phyloP scores from a whole-genome alignment of 768 basidiomycete species.

The Epithele typhae region DNA sequence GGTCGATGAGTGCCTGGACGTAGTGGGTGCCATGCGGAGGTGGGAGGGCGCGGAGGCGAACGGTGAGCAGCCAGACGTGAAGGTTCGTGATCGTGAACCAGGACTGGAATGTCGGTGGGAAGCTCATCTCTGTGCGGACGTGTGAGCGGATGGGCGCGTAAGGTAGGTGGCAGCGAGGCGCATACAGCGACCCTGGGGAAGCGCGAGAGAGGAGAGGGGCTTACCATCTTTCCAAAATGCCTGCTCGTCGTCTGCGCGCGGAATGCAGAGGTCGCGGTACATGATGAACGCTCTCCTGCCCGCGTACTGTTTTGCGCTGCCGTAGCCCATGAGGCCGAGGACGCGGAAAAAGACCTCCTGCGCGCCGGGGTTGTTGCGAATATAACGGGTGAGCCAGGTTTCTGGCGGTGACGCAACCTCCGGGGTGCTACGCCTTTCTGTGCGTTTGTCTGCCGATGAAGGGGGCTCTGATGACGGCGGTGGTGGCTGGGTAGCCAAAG shows the following conservation, averaged over 20 bases:
- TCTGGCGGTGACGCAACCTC: slow-evolving; percentile 4
- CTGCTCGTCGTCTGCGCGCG: slow-evolving; percentile 53
- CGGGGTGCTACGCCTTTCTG: not conserved
- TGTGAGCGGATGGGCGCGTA: too few relatives aligned
- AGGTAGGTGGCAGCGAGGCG: too few relatives aligned
- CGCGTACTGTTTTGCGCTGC: slow-evolving; percentile 56
- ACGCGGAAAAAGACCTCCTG: slow-evolving; percentile 43
- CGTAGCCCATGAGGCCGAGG: slow-evolving; percentile 53
- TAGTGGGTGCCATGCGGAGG: slow-evolving; percentile 58
- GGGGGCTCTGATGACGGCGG: not conserved
- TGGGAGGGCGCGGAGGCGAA: slow-evolving; percentile 82
- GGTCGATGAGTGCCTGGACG: slow-evolving; percentile 83
- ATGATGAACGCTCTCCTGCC: slow-evolving; percentile 53
- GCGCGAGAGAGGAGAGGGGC: slow-evolving; percentile 13
- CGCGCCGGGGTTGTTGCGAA: slow-evolving; percentile 46
- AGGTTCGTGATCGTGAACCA: slow-evolving; percentile 95
- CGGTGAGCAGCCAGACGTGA: slow-evolving; percentile 87
- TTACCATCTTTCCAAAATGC: slow-evolving; percentile 65
- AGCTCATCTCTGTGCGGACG: slow-evolving; percentile 58
- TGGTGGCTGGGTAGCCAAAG: not conserved
- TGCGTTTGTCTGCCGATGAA: not conserved
- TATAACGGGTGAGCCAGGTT: slow-evolving; percentile 51
- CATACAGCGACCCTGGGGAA: too few relatives aligned
- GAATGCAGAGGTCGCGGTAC: slow-evolving; percentile 54
- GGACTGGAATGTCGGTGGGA: slow-evolving; percentile 93